Percentiles rank a stretch among this genome's conserved stretches.
phyloP scores from a whole-genome alignment of 1,284 basidiomycete species.

The Ustilago esculenta region DNA sequence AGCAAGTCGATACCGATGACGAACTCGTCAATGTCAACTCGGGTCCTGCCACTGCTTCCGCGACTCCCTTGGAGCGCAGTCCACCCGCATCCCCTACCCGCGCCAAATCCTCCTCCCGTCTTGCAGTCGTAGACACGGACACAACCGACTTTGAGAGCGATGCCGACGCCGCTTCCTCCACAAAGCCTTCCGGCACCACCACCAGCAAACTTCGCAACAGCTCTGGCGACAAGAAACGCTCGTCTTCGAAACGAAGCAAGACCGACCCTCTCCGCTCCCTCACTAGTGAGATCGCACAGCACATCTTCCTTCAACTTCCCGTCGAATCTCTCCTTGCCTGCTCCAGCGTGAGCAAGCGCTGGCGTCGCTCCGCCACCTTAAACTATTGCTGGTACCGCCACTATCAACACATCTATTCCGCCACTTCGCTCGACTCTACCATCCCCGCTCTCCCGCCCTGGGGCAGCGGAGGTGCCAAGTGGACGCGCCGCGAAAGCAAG shows the following conservation, averaged over 20 bases:
- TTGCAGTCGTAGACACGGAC: constrained; percentile 33
- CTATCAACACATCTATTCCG: constrained; percentile 32
- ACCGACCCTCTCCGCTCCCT: constrained; percentile 55
- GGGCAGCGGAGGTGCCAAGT: constrained; percentile 49
- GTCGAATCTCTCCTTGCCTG: constrained; percentile 44
- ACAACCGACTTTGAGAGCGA: constrained; percentile 44
- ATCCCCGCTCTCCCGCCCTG: constrained; percentile 29
- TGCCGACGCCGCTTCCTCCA: constrained; percentile 6
- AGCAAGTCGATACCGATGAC: constrained; percentile 51
- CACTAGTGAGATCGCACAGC: constrained; percentile 57
- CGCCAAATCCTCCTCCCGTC: constrained; percentile 28
- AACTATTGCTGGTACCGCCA: constrained; percentile 61
- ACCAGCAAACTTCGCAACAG: constrained; percentile 21
- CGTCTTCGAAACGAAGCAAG: constrained; percentile 34
- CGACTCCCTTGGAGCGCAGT: constrained; percentile 43
- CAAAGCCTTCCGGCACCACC: neutral
- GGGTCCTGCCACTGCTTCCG: constrained; percentile 34
- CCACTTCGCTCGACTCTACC: constrained; percentile 27
- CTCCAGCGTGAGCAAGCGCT: constrained; percentile 53
- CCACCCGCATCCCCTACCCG: constrained; percentile 40
- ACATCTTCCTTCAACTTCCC: constrained; percentile 61
- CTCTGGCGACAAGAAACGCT: constrained; percentile 5
- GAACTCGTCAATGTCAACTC: constrained; percentile 48
- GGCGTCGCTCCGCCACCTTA: constrained; percentile 58
- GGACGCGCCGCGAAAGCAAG: constrained; percentile 59